These are phyloP conservation scores for Fraxinus angustifolia DNA, from an alignment of 305 asterid species.

Conservation along the genomic window DNA sequence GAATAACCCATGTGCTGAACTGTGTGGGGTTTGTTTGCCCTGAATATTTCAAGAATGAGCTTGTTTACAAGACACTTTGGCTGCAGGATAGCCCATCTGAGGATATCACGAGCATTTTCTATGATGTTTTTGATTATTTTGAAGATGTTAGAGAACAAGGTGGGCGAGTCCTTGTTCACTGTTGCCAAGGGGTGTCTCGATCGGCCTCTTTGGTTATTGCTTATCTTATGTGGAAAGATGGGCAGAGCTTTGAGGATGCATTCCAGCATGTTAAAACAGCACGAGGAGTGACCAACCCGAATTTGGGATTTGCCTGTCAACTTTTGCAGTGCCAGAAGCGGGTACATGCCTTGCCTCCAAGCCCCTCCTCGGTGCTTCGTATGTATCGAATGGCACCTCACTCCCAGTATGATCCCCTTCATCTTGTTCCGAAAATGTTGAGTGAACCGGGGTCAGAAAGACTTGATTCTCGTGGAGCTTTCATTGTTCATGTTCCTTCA, in stretches of 20 bases:
- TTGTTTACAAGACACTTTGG: constrained; percentile 51
- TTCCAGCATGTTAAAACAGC: constrained; percentile 75
- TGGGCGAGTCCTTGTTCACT: constrained; percentile 61
- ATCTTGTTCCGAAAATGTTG: constrained; percentile 82
- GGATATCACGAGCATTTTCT: constrained; percentile 53
- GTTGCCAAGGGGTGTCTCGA: constrained; percentile 88
- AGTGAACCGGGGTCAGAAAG: constrained; percentile 52
- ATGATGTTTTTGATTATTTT: constrained; percentile 57
- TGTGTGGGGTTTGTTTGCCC: constrained; percentile 86
- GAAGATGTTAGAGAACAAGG: constrained; percentile 50
- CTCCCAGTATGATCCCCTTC: constrained; percentile 87
- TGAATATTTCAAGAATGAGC: constrained; percentile 64
- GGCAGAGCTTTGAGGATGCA: constrained; percentile 77
- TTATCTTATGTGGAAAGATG: constrained; percentile 91
- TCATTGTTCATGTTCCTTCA: constrained; percentile 72
- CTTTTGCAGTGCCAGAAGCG: constrained; percentile 87
- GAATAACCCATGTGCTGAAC: constrained; percentile 87
- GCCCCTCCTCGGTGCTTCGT: constrained; percentile 71
- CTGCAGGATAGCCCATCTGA: constrained; percentile 54
- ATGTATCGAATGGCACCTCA: constrained; percentile 88
- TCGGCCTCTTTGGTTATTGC: constrained; percentile 94
- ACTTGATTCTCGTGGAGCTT: constrained; percentile 90
- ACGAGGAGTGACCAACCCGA: constrained; percentile 84
- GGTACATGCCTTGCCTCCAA: constrained; percentile 83
- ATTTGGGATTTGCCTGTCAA: constrained; percentile 89